phyloP scores from a whole-genome alignment of 192 early-diverging fungal species.

The Geranomyces michiganensis region DNA sequence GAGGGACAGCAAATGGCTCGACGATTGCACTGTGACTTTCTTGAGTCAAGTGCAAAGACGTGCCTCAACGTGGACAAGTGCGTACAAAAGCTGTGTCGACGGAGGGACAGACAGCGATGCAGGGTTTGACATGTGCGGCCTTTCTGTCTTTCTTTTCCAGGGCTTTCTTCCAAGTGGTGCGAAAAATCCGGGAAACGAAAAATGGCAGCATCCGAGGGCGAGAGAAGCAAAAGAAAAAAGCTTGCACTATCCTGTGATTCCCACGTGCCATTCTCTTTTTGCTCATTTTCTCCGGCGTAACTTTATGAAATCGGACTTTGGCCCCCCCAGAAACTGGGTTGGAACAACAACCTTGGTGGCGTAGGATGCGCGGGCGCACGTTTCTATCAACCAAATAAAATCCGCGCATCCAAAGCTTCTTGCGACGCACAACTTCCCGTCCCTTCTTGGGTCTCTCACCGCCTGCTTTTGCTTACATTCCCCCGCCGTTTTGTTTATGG shows the following conservation, averaged over 20 bases:
- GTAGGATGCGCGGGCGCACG: too few relatives aligned
- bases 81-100: background rate
- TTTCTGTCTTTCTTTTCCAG: conserved; percentile 18
- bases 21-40: conserved; percentile 76
- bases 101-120: background rate
- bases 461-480: too few relatives aligned
- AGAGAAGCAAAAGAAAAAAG: conserved; percentile 39
- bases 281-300: too few relatives aligned
- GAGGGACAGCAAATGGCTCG: conserved; percentile 81
- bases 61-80: conserved; percentile 88
- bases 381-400: too few relatives aligned
- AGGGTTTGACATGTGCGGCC: conserved; percentile 12
- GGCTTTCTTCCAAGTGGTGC: conserved; percentile 80
- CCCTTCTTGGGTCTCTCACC: too few relatives aligned
- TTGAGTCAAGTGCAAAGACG: conserved; percentile 90
- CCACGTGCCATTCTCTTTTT: background rate
- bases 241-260: conserved; percentile 29
- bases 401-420: too few relatives aligned
- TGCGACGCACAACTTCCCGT: too few relatives aligned
- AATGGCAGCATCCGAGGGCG: conserved; percentile 1
- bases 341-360: too few relatives aligned
- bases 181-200: conserved; percentile 66
- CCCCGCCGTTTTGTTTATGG: too few relatives aligned
- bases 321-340: too few relatives aligned
- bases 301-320: too few relatives aligned